Evolutionary conservation across 495 filamentous ascomycete genomes (phyloP).

Genomic region (Penicillium bialowiezense): DNA sequence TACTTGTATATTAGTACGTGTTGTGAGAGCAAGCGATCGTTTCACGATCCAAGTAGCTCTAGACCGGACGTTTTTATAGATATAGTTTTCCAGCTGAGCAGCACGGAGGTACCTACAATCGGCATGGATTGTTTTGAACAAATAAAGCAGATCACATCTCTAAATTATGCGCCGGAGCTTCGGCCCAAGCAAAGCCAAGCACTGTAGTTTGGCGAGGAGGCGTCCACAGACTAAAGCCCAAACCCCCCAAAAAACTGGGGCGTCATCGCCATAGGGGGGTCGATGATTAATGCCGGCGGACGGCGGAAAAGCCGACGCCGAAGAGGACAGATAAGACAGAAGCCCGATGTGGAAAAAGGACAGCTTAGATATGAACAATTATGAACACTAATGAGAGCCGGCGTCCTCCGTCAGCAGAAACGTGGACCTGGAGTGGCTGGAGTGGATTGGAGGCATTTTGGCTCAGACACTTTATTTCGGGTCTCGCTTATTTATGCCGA

Average conservation of each 20-base stretch:
- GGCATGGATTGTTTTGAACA: too few species aligned
- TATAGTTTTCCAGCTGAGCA: background rate
- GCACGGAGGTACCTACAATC: too few species aligned
- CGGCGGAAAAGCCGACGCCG: background rate
- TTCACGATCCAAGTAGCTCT: slow-evolving; percentile 1
- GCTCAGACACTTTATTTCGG: slow-evolving; percentile 9
- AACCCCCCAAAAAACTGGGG: slow-evolving; percentile 23
- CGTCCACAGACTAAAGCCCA: slow-evolving; percentile 19
- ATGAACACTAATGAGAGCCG: background rate
- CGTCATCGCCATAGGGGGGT: background rate
- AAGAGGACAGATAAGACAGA: background rate
- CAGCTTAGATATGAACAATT: background rate
- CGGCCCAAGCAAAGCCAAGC: slow-evolving; percentile 29
- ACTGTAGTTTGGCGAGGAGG: slow-evolving; percentile 21
- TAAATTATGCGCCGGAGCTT: slow-evolving; percentile 11
- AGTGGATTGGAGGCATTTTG: slow-evolving; percentile 2
- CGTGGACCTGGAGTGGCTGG: slow-evolving; percentile 18
- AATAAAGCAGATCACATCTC: background rate
- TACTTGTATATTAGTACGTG: background rate
- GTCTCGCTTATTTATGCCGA: slow-evolving; percentile 20
- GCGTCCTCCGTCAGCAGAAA: slow-evolving; percentile 18
- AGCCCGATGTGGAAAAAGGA: background rate
- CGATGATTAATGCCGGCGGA: background rate
- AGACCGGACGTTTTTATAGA: background rate
- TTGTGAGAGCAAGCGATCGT: background rate